phyloP scores from a whole-genome alignment of 805 yeast genomes.

The Metschnikowia anglica region DNA sequence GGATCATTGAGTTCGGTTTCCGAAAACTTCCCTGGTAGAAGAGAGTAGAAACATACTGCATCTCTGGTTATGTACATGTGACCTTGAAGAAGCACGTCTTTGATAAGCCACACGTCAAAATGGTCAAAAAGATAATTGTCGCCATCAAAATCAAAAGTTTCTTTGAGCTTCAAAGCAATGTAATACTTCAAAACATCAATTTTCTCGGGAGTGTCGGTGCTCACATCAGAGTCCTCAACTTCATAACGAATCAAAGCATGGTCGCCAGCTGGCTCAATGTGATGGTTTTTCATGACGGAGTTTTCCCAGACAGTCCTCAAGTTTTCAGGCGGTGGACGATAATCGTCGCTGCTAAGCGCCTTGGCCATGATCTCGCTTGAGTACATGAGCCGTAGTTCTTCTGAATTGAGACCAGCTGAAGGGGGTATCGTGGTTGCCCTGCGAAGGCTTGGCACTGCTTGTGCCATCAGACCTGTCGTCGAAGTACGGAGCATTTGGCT shows the following conservation, averaged over 20 bases:
- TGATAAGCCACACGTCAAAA: conserved; percentile 74
- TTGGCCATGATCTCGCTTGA: conserved; percentile 8
- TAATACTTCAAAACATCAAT: conserved; percentile 23
- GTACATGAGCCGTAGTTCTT: conserved; percentile 4
- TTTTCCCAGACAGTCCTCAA: conserved; percentile 25
- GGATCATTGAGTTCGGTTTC: conserved; percentile 15
- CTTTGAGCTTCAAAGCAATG: conserved; percentile 36
- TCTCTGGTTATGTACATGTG: conserved; percentile 69
- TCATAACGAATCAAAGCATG: conserved; percentile 17
- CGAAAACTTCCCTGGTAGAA: conserved; percentile 49
- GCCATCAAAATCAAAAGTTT: conserved; percentile 45
- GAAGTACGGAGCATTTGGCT: neutral
- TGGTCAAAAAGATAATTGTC: conserved; percentile 60
- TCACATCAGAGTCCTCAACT: conserved; percentile 8
- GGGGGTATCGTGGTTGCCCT: neutral
- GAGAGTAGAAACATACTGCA: conserved; percentile 72
- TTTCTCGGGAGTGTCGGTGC: conserved; percentile 8
- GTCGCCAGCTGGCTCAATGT: conserved; percentile 11
- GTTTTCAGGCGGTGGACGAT: conserved; percentile 15
- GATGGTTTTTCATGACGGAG: conserved; percentile 28
- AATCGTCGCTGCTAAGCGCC: conserved; percentile 5
- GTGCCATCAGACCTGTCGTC: neutral
- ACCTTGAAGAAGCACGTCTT: conserved; percentile 84
- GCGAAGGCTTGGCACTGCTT: neutral
- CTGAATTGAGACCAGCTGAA: neutral